Evolutionary conservation across 2,329 filamentous ascomycete species (phyloP).

Genomic region (Teratosphaeriaceae sp.): DNA sequence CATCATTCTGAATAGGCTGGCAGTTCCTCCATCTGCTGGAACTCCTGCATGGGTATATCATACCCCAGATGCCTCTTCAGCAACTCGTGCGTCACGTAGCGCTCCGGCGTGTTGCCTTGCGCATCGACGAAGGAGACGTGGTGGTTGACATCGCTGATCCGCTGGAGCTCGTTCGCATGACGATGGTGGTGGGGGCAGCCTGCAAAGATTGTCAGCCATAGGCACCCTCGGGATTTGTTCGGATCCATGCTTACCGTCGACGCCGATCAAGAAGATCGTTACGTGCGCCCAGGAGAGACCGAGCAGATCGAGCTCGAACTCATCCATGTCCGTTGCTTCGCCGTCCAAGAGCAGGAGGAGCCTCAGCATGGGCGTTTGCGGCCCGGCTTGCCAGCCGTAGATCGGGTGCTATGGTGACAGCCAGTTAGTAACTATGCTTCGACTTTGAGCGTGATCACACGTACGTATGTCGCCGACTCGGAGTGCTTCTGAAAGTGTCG

Average conservation of each 20-base stretch:
- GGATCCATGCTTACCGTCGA: no score
- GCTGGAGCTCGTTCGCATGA: constrained; percentile 44
- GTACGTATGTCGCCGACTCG: constrained; percentile 30
- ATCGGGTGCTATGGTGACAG: constrained; percentile 38
- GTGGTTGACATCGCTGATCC: constrained; percentile 43
- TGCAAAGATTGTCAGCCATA: neutral
- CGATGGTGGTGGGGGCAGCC: constrained; percentile 43
- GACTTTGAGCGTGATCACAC: constrained; percentile 16
- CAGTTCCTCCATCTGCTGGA: constrained; percentile 20
- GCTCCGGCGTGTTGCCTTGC: constrained; percentile 43
- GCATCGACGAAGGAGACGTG: constrained; percentile 46
- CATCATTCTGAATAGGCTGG: constrained; percentile 15
- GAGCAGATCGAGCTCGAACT: constrained; percentile 45
- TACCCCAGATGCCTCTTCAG: constrained; percentile 43
- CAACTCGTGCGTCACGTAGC: constrained; percentile 44
- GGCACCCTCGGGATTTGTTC: no score
- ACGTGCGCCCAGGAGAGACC: constrained; percentile 43
- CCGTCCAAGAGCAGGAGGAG: constrained; percentile 42
- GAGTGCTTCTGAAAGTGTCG: constrained; percentile 43
- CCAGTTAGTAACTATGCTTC: no score
- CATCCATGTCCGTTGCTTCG: constrained; percentile 45
- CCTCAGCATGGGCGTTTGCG: constrained; percentile 40
- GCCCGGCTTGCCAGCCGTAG: constrained; percentile 47
- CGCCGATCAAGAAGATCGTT: constrained; percentile 45
- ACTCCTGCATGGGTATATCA: constrained; percentile 21